Evolutionary conservation across 257 asterid genomes (phyloP).

Genomic region (Plantago major): DNA sequence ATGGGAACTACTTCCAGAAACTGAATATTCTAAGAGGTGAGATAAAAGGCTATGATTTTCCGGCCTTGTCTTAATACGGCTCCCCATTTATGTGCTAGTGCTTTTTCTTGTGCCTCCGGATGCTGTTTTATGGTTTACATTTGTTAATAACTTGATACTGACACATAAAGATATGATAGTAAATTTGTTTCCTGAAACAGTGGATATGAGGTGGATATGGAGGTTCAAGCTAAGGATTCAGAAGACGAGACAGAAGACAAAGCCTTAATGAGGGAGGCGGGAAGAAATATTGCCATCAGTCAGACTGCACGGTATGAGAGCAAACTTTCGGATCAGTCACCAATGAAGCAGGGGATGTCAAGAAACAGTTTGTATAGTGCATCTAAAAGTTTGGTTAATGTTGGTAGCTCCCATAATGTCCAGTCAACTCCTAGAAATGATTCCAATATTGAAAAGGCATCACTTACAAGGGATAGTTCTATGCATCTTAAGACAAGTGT

Average conservation of each 20-base stretch:
- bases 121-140: neutral
- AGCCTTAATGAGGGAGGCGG: conserved; percentile 24
- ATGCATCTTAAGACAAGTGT: conserved; percentile 28
- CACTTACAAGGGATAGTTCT: conserved; percentile 22
- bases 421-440: conserved; percentile 34
- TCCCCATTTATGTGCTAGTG: neutral
- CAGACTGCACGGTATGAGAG: conserved; percentile 24
- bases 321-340: conserved; percentile 30
- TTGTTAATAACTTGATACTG: neutral
- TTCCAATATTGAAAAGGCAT: conserved; percentile 14
- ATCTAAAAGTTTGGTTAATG: conserved; percentile 25
- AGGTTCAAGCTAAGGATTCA: conserved; percentile 87
- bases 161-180: conserved; percentile 9
- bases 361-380: conserved; percentile 29
- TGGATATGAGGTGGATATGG: conserved; percentile 78
- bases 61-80: neutral
- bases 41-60: conserved; percentile 10
- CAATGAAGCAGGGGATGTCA: conserved; percentile 29
- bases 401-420: conserved; percentile 24
- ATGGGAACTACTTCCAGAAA: conserved; percentile 90
- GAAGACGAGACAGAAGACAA: conserved; percentile 71
- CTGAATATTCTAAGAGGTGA: conserved; percentile 69
- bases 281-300: conserved; percentile 29
- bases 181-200: conserved; percentile 30
- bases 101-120: too few relatives aligned